Conservation (phyloP, 306 rosid species). For the Oxytropis ochrocephala region DNA sequence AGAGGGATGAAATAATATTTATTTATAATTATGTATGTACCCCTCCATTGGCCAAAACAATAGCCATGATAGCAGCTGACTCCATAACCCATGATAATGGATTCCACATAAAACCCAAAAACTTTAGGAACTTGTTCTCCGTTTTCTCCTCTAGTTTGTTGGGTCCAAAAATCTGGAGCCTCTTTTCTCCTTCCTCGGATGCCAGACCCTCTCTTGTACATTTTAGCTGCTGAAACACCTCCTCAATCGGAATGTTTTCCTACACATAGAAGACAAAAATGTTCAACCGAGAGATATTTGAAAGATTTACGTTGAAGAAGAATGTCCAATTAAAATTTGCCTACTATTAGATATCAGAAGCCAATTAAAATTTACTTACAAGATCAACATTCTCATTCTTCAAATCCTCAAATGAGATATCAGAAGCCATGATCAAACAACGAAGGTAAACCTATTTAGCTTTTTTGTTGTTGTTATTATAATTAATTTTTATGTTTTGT, state of each 20-base stretch:
- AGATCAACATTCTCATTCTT: slow-evolving; percentile 54
- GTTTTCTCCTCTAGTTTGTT: slow-evolving; percentile 77
- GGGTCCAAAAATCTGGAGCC: slow-evolving; percentile 62
- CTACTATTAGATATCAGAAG: too few relatives aligned
- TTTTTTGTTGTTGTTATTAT: not conserved
- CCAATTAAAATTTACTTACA: too few relatives aligned
- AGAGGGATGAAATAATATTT: not conserved
- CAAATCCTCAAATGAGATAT: slow-evolving; percentile 53
- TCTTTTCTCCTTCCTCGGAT: slow-evolving; percentile 50
- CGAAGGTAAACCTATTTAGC: not conserved
- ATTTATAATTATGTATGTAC: slow-evolving; percentile 34
- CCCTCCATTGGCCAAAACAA: slow-evolving; percentile 84
- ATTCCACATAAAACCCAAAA: slow-evolving; percentile 90
- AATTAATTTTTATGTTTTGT: not conserved
- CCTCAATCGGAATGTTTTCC: slow-evolving; percentile 70
- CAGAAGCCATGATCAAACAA: slow-evolving; percentile 39
- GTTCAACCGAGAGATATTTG: too few relatives aligned
- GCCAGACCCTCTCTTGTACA: slow-evolving; percentile 54
- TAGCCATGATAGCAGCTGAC: slow-evolving; percentile 78
- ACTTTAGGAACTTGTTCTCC: slow-evolving; percentile 62
- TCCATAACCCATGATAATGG: slow-evolving; percentile 95
- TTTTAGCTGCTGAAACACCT: slow-evolving; percentile 58
- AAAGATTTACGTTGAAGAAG: too few relatives aligned
- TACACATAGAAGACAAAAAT: not conserved
- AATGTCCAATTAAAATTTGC: too few relatives aligned